These are phyloP conservation scores for Neurospora intermedia DNA, from an alignment of 495 filamentous ascomycete species.

Conservation along the genomic window DNA sequence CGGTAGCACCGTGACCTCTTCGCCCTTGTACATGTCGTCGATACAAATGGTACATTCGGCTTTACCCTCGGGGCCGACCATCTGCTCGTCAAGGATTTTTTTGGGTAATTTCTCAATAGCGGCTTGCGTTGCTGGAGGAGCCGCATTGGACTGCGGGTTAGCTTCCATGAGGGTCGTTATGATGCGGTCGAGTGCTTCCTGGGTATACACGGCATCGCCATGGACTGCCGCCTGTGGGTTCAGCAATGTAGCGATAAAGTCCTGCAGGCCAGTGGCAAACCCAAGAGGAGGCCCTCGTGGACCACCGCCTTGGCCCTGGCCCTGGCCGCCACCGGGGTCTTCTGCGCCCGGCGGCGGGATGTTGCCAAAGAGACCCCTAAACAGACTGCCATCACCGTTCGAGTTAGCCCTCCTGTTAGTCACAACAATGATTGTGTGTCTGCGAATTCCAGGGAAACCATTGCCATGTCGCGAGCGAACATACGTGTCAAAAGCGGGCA, in stretches of 20 bases:
- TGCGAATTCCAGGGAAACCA: background rate
- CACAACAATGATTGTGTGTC: background rate
- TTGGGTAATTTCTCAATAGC: conserved; percentile 67
- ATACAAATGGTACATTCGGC: conserved; percentile 92
- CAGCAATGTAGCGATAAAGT: conserved; percentile 42
- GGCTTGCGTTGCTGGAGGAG: conserved; percentile 65
- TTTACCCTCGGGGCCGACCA: conserved; percentile 49
- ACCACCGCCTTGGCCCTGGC: conserved; percentile 4
- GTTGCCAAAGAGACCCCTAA: conserved; percentile 13
- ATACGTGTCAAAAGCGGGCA: conserved; percentile 11
- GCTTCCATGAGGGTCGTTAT: conserved; percentile 82
- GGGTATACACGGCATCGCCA: conserved; percentile 84
- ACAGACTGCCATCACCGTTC: background rate
- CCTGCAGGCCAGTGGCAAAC: conserved; percentile 23
- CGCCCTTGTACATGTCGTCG: conserved; percentile 65
- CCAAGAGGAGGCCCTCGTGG: conserved; percentile 9
- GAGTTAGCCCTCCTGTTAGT: background rate
- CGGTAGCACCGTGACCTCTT: conserved; percentile 67
- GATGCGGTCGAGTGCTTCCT: conserved; percentile 84
- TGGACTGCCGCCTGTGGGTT: conserved; percentile 45
- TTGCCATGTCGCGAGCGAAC: background rate
- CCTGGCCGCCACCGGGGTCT: conserved; percentile 1
- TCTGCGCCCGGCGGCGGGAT: background rate
- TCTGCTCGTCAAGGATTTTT: conserved; percentile 51
- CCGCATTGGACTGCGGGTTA: conserved; percentile 60